Evolutionary conservation across 108 stramenopile genomes (phyloP), one percentile per base, ranked within the genome.

Genomic region (Parietichytrium sp.): DNA sequence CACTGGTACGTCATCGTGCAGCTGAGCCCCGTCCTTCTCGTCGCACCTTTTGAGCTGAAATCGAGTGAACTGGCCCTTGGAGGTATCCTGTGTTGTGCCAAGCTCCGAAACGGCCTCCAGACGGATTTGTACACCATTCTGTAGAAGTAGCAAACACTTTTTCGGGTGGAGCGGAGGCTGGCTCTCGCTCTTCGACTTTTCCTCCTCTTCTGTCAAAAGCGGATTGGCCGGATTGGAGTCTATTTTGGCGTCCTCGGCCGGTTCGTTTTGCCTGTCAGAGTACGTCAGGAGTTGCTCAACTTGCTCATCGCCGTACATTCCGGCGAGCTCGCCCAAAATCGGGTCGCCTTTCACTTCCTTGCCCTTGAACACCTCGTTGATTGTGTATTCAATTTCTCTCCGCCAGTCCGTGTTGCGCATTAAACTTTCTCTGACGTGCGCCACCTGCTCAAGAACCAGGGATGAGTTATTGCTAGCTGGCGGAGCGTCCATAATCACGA

Each of bases 401-500:
- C 6, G 10, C 61, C 61, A 72, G 61, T 27, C 45, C 42, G 61
- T 72, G 10, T 72, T 38, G 61, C 61, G 61, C 33, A 72, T 45
- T 10, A 72, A 23, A n/a, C 16, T 72, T 12, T 72, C 61, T 7
- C 61, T 33, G 33, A 72, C 20, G 23, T 72, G 38, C 6, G 61
- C 61, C 10, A 72, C 61, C 61, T 72, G 61, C 61, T 72, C 61
- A 10, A 72, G 61, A 16, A 72, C 61, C 2, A 72, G 48, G 2
- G 78, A 4, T n/a, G 78, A 25, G 13, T 25, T 29, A 10, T 23
- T 49, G 23, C 48, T 79, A 6, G 78, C 48, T 16, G 45, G 48
- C 4, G 92, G 92, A 8, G 92, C 93, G 4, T 92, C 89, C 51
- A 91, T 55, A 48, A 94, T 83, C 2, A 87, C 86, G 29, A 94